Evolutionary conservation across 2,329 filamentous ascomycete species (phyloP), one percentile per base, ranked within the genome.

Genomic region (Elsinoe perseae): DNA sequence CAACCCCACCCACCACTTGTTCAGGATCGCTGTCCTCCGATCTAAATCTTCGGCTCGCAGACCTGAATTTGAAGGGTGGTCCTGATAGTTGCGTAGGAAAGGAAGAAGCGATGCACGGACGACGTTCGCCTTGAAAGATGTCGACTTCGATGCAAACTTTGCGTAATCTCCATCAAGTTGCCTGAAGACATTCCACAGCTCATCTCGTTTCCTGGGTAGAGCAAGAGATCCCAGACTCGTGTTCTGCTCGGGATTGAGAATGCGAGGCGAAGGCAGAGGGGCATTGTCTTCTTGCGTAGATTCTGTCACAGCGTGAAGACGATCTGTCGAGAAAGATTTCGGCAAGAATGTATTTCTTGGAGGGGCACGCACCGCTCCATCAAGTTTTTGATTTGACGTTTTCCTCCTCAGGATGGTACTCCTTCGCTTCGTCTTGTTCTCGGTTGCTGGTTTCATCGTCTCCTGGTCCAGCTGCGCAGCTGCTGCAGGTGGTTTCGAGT

Each of bases 1-100:
- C 36, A 95, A 75, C 1, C 82, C 84, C 42, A 79, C 85, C 91
- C 91, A 96, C 91, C 91, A 96, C 66, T 88, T 91, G 68, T 93
- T 89, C 57, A 95, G 73, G 48, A 95, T 88, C 43, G 83, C 83
- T 1, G 86, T 81, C 58, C 91, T 80, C 32, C 86, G 81, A 64
- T 96, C 90, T 43, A 95, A 72, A 67, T 95, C 89, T 72, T 95
- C 89, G 1, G 88, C 78, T n/a, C 80, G 75, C 44, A 95, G 75
- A 14, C 69, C 74, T 60, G 75, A 76, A 63, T 82, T 85, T 7
- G 87, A 89, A 1, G 81, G 73, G 64, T 92, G 85, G 30, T 79
- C 73, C 58, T 80, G 79, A 63, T 90, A 84, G 53, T 80, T 83
- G 57, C 82, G 80, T 42, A 96, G 73, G 64, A 95, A 95, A 0